A percentile compares a stretch with the other conserved stretches of the same genome.
phyloP scores from a whole-genome alignment of 805 yeast genomes.

The Metschnikowia shivogae region DNA sequence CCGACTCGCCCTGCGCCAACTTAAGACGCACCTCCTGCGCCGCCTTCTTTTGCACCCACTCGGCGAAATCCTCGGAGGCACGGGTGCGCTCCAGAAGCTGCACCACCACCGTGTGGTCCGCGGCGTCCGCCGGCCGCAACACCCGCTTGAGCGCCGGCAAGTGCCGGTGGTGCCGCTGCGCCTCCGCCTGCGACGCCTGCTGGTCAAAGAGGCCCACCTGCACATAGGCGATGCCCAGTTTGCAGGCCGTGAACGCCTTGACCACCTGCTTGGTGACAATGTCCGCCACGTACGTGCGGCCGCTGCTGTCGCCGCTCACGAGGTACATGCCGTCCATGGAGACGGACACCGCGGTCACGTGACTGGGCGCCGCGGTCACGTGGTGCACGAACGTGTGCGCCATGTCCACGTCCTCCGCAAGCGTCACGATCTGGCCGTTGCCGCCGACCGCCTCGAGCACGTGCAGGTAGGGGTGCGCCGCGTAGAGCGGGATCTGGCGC shows the following conservation, averaged over 20 bases:
- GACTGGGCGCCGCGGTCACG: slow-evolving; percentile 4
- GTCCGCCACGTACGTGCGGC: slow-evolving; percentile 66
- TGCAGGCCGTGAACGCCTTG: slow-evolving; percentile 47
- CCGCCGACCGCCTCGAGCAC: slow-evolving; percentile 63
- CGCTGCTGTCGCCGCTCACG: slow-evolving; percentile 70
- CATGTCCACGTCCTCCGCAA: slow-evolving; percentile 49
- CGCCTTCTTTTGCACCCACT: slow-evolving; percentile 46
- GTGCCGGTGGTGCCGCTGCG: slow-evolving; percentile 37
- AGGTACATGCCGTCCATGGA: slow-evolving; percentile 73
- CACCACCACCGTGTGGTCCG: slow-evolving; percentile 41
- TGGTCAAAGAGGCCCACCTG: slow-evolving; percentile 21
- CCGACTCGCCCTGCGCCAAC: slow-evolving; percentile 4
- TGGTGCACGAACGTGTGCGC: slow-evolving; percentile 53
- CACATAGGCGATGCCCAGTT: slow-evolving; percentile 32
- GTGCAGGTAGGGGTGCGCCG: slow-evolving; percentile 28
- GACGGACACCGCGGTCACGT: slow-evolving; percentile 51
- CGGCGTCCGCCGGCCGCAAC: slow-evolving; percentile 37
- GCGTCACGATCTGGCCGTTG: slow-evolving; percentile 45
- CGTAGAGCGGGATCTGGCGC: slow-evolving; percentile 51
- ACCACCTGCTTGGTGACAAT: slow-evolving; percentile 63
- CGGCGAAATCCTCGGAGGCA: slow-evolving; percentile 37
- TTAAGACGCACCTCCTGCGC: slow-evolving; percentile 51
- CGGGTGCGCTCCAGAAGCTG: slow-evolving; percentile 29
- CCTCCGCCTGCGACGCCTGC: slow-evolving; percentile 12
- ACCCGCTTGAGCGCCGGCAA: slow-evolving; percentile 68